phyloP scores from a whole-genome alignment of 1,284 basidiomycete species.

The Trichosporon sp. region DNA sequence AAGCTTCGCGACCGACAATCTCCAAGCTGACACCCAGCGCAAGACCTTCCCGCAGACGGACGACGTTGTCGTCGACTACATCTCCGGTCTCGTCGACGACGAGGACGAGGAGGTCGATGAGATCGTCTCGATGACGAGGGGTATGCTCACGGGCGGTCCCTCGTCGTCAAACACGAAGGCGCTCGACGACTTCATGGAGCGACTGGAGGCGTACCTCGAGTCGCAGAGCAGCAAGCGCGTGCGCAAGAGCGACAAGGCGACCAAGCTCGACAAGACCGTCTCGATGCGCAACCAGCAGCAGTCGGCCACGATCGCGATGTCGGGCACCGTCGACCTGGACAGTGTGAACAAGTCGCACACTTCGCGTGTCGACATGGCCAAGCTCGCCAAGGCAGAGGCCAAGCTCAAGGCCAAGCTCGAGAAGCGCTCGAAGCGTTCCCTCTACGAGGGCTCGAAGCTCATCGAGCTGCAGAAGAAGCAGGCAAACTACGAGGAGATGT shows the following conservation, averaged over 20 bases:
- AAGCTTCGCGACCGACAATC: not conserved
- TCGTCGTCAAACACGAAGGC: conserved; percentile 48
- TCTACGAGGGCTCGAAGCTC: conserved; percentile 95
- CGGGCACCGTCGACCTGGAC: conserved; percentile 87
- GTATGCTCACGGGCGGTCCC: conserved; percentile 63
- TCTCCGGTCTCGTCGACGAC: conserved; percentile 88
- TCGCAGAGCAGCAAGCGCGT: conserved; percentile 64
- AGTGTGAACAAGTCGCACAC: conserved; percentile 92
- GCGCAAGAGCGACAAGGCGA: conserved; percentile 59
- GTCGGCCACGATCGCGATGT: conserved; percentile 79
- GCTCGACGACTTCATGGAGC: conserved; percentile 57
- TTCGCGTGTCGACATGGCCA: conserved; percentile 95
- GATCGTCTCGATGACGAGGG: conserved; percentile 73
- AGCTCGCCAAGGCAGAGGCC: conserved; percentile 97
- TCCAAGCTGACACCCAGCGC: conserved; percentile 55
- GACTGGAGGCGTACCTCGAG: conserved; percentile 70
- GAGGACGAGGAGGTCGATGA: conserved; percentile 84
- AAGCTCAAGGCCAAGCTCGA: conserved; percentile 98
- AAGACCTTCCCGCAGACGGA: conserved; percentile 82
- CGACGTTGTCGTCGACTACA: conserved; percentile 89
- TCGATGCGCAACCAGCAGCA: conserved; percentile 84
- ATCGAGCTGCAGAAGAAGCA: conserved; percentile 91
- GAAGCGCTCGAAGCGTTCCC: conserved; percentile 81
- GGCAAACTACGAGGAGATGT: conserved; percentile 98
- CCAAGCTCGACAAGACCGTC: conserved; percentile 88